Base-by-base conservation (phyloP, 2,329 filamentous ascomycete genomes). In the Albifimbria verrucaria region DNA sequence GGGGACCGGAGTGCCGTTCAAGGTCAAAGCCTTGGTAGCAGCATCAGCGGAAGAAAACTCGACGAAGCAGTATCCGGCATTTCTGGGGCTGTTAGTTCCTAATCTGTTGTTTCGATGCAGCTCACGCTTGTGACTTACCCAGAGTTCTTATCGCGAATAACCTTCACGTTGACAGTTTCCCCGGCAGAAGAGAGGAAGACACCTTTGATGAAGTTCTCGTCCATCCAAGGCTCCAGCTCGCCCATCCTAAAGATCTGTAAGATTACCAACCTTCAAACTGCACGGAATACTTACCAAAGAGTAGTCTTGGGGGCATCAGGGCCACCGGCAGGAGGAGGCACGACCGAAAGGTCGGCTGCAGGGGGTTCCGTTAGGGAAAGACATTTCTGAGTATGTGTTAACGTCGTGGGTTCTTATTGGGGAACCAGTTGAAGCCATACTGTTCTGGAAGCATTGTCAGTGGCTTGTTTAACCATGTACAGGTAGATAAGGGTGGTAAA, bases 91-190 rank as follows among this genome's bases (percentile, higher is more conserved):
- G 5, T 5, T 25, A n/a, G n/a, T n/a, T n/a, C n/a, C n/a, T n/a
- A n/a, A n/a, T n/a, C n/a, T n/a, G n/a, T n/a, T n/a, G n/a, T n/a
- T n/a, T n/a, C n/a, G n/a, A n/a, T n/a, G n/a, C n/a, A n/a, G n/a
- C n/a, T n/a, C n/a, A n/a, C 41, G 5, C 3, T n/a, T 43, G 41
- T 43, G n/a, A 64, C 77, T 52, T 73, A 96, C 92, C 93, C 94
- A 69, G 93, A 97, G 74, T 96, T 96, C 76, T 97, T 97, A 78
- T 99, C 94, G 61, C 94, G 90, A 66, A 99, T 99, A 82, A 99
- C 96, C 84, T 99, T 99, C 64, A 99, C 94, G 65, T 97, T 97
- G 65, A 99, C 94, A 59, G 86, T 86, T 75, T 97, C 94, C 62
- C 89, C 92, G 77, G 96, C 89, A 65, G 92, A 86, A 67, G 91